Conservation (phyloP, 495 filamentous ascomycete species). For the Elaphomyces granulatus region DNA sequence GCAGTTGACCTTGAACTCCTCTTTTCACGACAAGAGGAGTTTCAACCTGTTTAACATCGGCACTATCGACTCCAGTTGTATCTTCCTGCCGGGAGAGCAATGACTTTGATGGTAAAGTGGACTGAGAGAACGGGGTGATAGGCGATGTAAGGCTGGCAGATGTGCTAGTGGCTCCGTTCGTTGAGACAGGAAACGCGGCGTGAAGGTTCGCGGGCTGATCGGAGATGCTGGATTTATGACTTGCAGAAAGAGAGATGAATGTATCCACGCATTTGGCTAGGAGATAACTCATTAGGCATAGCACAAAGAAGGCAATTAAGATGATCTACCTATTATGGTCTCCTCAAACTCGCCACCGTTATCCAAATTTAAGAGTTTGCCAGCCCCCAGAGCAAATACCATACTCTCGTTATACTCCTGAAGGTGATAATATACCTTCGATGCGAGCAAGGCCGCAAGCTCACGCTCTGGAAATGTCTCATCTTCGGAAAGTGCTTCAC, state of each 20-base stretch:
- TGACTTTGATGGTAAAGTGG: conserved; percentile 77
- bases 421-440: conserved; percentile 97
- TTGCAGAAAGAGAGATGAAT: conserved; percentile 75
- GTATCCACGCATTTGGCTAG: conserved; percentile 90
- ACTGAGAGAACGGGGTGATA: conserved; percentile 88
- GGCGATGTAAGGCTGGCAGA: conserved; percentile 65
- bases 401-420: conserved; percentile 99
- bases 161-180: conserved; percentile 48
- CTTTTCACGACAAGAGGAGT: conserved; percentile 38
- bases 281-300: conserved; percentile 5
- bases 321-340: conserved; percentile 66
- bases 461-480: conserved; percentile 86
- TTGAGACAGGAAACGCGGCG: conserved; percentile 52
- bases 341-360: conserved; percentile 92
- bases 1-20: conserved; percentile 54
- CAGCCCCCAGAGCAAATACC: conserved; percentile 91
- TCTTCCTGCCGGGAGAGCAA: conserved; percentile 69
- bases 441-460: conserved; percentile 83
- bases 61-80: conserved; percentile 38
- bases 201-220: conserved; percentile 51
- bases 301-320: conserved; percentile 1
- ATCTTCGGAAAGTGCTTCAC: conserved; percentile 96
- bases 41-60: conserved; percentile 37
- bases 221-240: conserved; percentile 43
- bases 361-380: conserved; percentile 88